These are phyloP conservation scores for Triglochin maritima DNA, from an alignment of 106 monocot genomes.

Conservation along the genomic window DNA sequence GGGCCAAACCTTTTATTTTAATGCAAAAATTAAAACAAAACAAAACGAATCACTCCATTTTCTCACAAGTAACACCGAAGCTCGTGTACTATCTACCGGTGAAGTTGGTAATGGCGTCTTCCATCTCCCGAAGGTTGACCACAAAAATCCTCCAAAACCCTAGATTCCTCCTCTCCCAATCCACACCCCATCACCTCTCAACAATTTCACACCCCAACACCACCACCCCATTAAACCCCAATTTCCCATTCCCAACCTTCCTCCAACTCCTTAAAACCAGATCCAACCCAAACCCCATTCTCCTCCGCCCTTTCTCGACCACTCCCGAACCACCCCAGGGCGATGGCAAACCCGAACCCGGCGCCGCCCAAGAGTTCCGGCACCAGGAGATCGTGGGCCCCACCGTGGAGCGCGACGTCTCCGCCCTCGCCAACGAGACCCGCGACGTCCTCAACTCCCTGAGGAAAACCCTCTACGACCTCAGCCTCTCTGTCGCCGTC, in stretches of 20 bases:
- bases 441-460: constrained; percentile 44
- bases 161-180: neutral
- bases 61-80: no score
- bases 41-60: no score
- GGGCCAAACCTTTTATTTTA: no score
- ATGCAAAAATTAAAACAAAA: no score
- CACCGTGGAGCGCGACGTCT: constrained; percentile 80
- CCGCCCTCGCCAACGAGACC: constrained; percentile 88
- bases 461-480: constrained; percentile 41
- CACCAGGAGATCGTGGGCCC: constrained; percentile 93
- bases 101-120: constrained; percentile 5
- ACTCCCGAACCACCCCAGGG: neutral
- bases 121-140: constrained; percentile 11
- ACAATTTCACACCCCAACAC: neutral
- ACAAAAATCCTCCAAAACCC: constrained; percentile 10
- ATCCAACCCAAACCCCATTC: neutral
- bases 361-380: constrained; percentile 20
- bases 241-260: neutral
- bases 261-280: neutral
- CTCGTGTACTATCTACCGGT: no score
- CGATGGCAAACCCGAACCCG: neutral
- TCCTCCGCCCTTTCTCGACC: constrained; percentile 1
- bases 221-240: neutral
- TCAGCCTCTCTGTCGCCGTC: constrained; percentile 57
- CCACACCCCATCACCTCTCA: constrained; percentile 2